These are phyloP conservation scores for Xylaria palmicola DNA, from an alignment of 495 filamentous ascomycete genomes.

Conservation along the genomic window DNA sequence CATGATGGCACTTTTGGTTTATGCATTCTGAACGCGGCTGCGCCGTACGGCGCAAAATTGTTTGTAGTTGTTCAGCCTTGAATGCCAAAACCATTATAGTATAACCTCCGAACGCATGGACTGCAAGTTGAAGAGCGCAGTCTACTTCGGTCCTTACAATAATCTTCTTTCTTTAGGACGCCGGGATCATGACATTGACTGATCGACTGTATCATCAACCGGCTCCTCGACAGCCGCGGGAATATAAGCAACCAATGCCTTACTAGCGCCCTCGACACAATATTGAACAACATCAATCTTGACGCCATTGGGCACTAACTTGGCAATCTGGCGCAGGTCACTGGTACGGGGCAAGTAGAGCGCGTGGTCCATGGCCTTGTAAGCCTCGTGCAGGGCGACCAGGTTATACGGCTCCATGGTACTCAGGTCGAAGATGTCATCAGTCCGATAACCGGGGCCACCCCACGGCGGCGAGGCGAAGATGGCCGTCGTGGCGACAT, in stretches of 20 bases:
- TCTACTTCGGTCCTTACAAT: too few relatives aligned
- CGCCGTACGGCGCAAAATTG: too few relatives aligned
- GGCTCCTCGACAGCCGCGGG: slow-evolving; percentile 28
- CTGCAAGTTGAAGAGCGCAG: too few relatives aligned
- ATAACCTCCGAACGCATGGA: too few relatives aligned
- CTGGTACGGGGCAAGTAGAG: slow-evolving; percentile 89
- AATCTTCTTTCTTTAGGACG: background rate
- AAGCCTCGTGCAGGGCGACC: slow-evolving; percentile 58
- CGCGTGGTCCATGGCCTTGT: slow-evolving; percentile 53
- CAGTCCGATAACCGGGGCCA: slow-evolving; percentile 75
- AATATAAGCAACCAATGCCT: slow-evolving; percentile 61
- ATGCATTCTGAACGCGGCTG: too few relatives aligned
- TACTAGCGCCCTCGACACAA: slow-evolving; percentile 86
- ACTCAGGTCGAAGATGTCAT: slow-evolving; percentile 78
- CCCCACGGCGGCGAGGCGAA: slow-evolving; percentile 97
- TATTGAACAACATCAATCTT: slow-evolving; percentile 80
- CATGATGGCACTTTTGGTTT: too few relatives aligned
- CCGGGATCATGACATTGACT: background rate
- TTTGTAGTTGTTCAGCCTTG: too few relatives aligned
- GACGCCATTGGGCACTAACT: slow-evolving; percentile 42
- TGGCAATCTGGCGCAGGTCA: slow-evolving; percentile 78
- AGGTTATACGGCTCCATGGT: slow-evolving; percentile 87
- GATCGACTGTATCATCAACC: background rate
- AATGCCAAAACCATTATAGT: too few relatives aligned
- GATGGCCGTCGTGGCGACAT: slow-evolving; percentile 52